These are phyloP conservation scores for Pyrenopolyporus hunteri DNA, from an alignment of 495 filamentous ascomycete species.

Conservation along the genomic window DNA sequence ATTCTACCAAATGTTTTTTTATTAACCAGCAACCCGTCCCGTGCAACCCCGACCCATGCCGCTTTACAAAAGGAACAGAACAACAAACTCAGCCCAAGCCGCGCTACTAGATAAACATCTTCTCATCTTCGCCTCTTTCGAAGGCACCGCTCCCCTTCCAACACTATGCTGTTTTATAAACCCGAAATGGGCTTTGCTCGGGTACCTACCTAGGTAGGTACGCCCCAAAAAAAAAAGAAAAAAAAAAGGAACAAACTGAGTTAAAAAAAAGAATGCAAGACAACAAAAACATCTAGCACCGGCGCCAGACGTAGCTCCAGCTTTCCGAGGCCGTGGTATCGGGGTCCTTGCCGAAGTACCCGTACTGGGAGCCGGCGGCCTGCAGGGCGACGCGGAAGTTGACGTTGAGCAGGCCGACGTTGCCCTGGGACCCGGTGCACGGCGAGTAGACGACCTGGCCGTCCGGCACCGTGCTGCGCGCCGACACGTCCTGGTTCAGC, in stretches of 20 bases:
- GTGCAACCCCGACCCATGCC: constrained; percentile 5
- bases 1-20: constrained; percentile 22
- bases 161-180: too few species aligned
- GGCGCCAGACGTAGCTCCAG: constrained; percentile 52
- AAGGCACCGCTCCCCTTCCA: not conserved
- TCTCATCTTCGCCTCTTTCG: not conserved
- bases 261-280: not conserved
- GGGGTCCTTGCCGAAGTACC: constrained; percentile 47
- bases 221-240: not conserved
- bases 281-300: constrained; percentile 41
- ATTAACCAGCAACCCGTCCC: not conserved
- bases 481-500: constrained; percentile 41
- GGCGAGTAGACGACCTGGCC: constrained; percentile 45
- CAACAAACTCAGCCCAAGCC: not conserved
- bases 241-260: not conserved
- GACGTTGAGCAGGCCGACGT: constrained; percentile 51
- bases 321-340: constrained; percentile 41
- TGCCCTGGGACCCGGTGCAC: constrained; percentile 44
- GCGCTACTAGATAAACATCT: constrained; percentile 1
- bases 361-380: constrained; percentile 42
- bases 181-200: too few species aligned
- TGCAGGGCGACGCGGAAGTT: constrained; percentile 52
- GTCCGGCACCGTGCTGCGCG: constrained; percentile 38
- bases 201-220: not conserved
- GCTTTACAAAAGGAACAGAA: constrained; percentile 7